These are phyloP conservation scores for Ustilago sp. DNA, from an alignment of 1,284 basidiomycete genomes.

Conservation along the genomic window DNA sequence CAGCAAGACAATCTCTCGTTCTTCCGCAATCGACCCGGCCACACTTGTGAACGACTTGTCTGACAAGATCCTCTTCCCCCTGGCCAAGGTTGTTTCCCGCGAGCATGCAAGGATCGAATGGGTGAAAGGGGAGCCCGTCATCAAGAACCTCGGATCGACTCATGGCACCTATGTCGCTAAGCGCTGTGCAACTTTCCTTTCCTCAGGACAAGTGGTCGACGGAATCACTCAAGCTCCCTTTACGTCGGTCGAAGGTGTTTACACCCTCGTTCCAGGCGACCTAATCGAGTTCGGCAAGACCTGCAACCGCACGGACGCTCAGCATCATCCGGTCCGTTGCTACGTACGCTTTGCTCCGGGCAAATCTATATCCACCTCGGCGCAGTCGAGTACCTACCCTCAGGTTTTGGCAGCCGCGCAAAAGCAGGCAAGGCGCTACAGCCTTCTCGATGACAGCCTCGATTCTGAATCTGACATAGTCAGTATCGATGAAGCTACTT, in stretches of 20 bases:
- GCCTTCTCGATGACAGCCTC: slow-evolving; percentile 20
- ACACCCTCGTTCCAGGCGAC: slow-evolving; percentile 15
- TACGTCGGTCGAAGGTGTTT: slow-evolving; percentile 6
- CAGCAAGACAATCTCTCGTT: slow-evolving; percentile 23
- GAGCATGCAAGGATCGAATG: slow-evolving; percentile 39
- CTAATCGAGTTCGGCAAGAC: slow-evolving; percentile 33
- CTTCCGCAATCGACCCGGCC: neutral
- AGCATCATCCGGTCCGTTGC: slow-evolving; percentile 28
- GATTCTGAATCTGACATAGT: slow-evolving; percentile 35
- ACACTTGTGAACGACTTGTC: slow-evolving; percentile 39
- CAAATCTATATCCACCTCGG: neutral
- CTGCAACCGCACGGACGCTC: slow-evolving; percentile 3
- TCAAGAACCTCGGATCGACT: slow-evolving; percentile 37
- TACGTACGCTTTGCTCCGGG: slow-evolving; percentile 15
- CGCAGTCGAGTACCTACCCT: neutral
- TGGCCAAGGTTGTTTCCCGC: slow-evolving; percentile 46
- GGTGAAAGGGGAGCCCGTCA: slow-evolving; percentile 12
- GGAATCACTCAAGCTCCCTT: neutral
- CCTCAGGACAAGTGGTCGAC: neutral
- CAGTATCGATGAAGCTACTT: slow-evolving; percentile 20
- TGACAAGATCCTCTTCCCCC: slow-evolving; percentile 13
- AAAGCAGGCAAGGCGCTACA: slow-evolving; percentile 2
- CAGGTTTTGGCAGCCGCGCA: neutral
- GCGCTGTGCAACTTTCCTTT: neutral
- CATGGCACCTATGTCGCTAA: slow-evolving; percentile 45